phyloP scores from a whole-genome alignment of 2,329 filamentous ascomycete genomes.

The Fusarium mexicanum region DNA sequence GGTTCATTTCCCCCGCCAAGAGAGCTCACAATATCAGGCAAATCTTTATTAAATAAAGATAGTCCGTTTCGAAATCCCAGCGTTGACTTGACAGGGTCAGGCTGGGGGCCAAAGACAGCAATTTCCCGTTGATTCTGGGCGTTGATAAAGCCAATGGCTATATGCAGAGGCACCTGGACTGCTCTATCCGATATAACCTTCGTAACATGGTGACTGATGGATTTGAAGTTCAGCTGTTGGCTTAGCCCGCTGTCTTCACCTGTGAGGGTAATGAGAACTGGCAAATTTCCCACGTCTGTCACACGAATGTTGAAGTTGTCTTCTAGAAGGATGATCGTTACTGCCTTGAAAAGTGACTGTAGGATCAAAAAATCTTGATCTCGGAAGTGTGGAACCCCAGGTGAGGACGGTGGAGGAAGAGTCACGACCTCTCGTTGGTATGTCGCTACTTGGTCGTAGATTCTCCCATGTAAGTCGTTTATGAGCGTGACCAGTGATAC shows the following conservation, averaged over 20 bases:
- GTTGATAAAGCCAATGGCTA: background rate
- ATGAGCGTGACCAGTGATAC: background rate
- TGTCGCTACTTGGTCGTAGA: background rate
- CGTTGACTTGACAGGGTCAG: background rate
- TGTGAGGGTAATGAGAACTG: background rate
- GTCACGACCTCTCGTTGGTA: background rate
- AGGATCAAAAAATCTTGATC: background rate
- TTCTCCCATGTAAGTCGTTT: background rate
- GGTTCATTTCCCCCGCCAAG: background rate
- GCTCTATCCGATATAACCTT: background rate
- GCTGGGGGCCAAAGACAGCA: background rate
- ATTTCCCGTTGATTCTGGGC: background rate
- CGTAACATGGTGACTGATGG: background rate
- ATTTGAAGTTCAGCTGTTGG: background rate
- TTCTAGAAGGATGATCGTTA: background rate
- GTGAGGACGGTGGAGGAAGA: background rate
- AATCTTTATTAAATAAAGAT: background rate
- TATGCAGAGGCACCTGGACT: background rate
- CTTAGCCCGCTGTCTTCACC: constrained; percentile 7
- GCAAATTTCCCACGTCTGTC: background rate
- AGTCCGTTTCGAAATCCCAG: background rate
- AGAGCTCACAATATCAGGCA: background rate
- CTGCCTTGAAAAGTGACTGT: background rate
- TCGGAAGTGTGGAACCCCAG: background rate
- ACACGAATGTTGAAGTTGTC: background rate